Evolutionary conservation across 495 filamentous ascomycete genomes (phyloP), one percentile per base, ranked within the genome.

Genomic region (Tuber brumale): DNA sequence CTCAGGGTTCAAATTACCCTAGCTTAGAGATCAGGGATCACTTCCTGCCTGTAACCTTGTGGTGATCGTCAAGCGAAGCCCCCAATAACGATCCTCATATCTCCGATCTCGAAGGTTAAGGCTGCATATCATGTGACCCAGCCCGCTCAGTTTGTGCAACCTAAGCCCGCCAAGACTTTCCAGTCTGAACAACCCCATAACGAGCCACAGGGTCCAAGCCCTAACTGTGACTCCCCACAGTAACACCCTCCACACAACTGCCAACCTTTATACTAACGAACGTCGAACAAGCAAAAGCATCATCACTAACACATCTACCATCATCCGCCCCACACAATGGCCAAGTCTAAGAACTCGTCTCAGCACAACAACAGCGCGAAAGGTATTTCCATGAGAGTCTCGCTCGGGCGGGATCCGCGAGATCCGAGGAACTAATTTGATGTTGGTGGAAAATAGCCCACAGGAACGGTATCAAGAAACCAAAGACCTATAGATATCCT

Each of bases 321-420:
- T 76, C 73, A 76, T 66, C 31, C 71, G 78, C 76, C 78, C 72
- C 83, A 84, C 86, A 85, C 83, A 81, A 88, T 88, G 86, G 86
- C 86, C 81, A 88, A 97, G 90, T 97, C 94, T 77, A 97, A 97
- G 93, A 97, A 97, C 90, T 94, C 93, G 86, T 97, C 94, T 80
- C 94, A 97, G 90, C 94, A 97, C 88, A 97, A 98, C 87, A 91
- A 93, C 89, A 89, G 88, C 85, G 92, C 93, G 88, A 99, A 99
- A 91, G 95, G 95, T 98, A 91, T 83, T 90, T 86, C 41, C 21
- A 39, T 35, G 35, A 73, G 43, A 72, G 43, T 37, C 35, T 66
- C 45, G 35, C n/a, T 69, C n/a, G 43, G 70, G 42, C 46, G 12
- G 41, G 46, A 70, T 37, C 41, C 27, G 39, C 21, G 77, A 57